Conservation (phyloP, 768 basidiomycete species). For the Pseudohyphozyma bogoriensis region DNA sequence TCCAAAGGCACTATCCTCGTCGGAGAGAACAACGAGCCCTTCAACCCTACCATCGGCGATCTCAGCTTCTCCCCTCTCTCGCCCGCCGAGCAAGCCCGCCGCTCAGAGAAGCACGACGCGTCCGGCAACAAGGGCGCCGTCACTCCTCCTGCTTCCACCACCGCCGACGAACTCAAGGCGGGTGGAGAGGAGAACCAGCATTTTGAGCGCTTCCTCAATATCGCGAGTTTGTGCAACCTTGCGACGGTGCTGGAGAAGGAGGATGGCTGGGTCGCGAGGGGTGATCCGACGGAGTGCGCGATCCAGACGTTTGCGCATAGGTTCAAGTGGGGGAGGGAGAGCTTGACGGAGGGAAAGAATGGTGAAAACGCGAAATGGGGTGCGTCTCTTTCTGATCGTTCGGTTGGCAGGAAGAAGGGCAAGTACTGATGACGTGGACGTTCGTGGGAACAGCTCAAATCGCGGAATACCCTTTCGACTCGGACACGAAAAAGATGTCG, state of each 20-base stretch:
- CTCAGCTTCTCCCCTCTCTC: slow-evolving; percentile 14
- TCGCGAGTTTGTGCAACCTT: slow-evolving; percentile 42
- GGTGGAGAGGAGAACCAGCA: slow-evolving; percentile 34
- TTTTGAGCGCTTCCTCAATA: slow-evolving; percentile 37
- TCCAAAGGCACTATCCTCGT: slow-evolving; percentile 31
- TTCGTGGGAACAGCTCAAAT: slow-evolving; percentile 28
- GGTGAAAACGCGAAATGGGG: slow-evolving; percentile 32
- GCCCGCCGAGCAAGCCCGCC: slow-evolving; percentile 28
- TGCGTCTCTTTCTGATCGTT: background rate
- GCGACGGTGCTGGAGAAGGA: slow-evolving; percentile 35
- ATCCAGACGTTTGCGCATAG: slow-evolving; percentile 38
- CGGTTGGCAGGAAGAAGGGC: too few relatives aligned
- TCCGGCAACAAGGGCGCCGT: slow-evolving; percentile 17
- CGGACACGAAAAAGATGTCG: slow-evolving; percentile 43
- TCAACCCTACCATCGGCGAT: slow-evolving; percentile 31
- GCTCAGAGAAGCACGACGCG: slow-evolving; percentile 35
- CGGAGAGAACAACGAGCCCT: slow-evolving; percentile 29
- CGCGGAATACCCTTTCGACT: slow-evolving; percentile 44
- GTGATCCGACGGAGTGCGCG: slow-evolving; percentile 44
- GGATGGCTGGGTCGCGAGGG: slow-evolving; percentile 41
- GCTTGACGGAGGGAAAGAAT: slow-evolving; percentile 24
- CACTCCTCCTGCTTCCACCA: background rate
- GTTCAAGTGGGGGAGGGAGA: slow-evolving; percentile 17
- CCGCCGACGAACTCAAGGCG: slow-evolving; percentile 31
- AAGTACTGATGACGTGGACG: slow-evolving; percentile 35